A percentile compares a stretch with the other conserved stretches of the same genome.
Evolutionary conservation across 352 stramenopile genomes (phyloP).

Genomic region (Pythium rishiriense): DNA sequence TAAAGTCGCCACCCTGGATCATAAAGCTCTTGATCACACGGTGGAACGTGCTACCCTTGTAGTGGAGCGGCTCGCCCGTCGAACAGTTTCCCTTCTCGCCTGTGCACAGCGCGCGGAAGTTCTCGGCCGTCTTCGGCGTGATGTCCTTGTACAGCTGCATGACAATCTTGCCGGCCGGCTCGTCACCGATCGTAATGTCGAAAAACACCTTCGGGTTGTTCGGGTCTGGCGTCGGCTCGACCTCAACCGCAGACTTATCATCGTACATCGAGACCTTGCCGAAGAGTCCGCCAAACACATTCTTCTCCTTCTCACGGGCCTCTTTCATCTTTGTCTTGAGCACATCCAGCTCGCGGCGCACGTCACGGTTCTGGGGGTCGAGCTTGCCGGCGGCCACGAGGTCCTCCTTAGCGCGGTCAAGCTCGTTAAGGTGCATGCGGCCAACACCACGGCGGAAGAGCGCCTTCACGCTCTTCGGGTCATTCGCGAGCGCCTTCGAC

Average conservation of each 20-base stretch:
- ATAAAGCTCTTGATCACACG: conserved; percentile 99
- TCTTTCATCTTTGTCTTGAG: conserved; percentile 89
- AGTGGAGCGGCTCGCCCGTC: conserved; percentile 91
- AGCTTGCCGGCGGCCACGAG: conserved; percentile 78
- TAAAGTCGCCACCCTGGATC: conserved; percentile 98
- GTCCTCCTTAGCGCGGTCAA: conserved; percentile 88
- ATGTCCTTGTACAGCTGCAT: conserved; percentile 98
- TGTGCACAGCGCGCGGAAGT: conserved; percentile 98
- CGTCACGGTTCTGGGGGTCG: conserved; percentile 81
- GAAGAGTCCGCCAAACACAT: conserved; percentile 95
- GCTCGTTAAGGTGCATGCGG: conserved; percentile 81
- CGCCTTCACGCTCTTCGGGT: conserved; percentile 81
- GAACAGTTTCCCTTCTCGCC: conserved; percentile 94
- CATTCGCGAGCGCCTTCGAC: conserved; percentile 83
- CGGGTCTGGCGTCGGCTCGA: conserved; percentile 53
- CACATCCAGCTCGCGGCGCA: conserved; percentile 70
- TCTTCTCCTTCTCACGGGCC: conserved; percentile 95
- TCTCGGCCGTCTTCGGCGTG: conserved; percentile 96
- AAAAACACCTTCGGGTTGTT: conserved; percentile 99
- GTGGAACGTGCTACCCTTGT: conserved; percentile 98
- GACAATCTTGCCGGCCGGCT: conserved; percentile 88
- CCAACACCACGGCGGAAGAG: conserved; percentile 84
- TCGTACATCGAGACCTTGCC: conserved; percentile 97
- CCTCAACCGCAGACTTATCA: conserved; percentile 92
- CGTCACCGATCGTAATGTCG: conserved; percentile 93